A percentile compares a stretch with the other conserved stretches of the same genome.
Conservation (phyloP, 2,329 filamentous ascomycete genomes). For the Alternaria arborescens region DNA sequence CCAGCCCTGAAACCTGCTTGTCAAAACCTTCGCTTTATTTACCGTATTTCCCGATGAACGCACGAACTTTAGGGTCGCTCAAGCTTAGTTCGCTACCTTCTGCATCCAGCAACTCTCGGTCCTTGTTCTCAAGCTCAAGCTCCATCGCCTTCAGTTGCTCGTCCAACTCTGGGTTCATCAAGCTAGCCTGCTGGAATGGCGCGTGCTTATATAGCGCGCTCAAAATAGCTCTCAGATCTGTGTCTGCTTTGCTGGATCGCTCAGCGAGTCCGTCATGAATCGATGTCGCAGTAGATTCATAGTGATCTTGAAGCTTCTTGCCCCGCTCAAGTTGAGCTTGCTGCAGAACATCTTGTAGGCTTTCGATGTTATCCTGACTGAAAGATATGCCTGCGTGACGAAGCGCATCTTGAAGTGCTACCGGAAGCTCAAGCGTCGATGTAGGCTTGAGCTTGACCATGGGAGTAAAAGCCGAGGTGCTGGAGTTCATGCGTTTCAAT, state of each 20-base stretch:
- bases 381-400: constrained; percentile 44
- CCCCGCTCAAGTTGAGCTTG: constrained; percentile 43
- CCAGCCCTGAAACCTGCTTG: not conserved
- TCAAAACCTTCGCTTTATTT: constrained; percentile 18
- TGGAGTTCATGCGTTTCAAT: constrained; percentile 35
- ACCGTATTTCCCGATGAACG: constrained; percentile 46
- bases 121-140: constrained; percentile 47
- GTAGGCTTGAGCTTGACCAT: constrained; percentile 41
- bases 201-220: constrained; percentile 51
- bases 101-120: constrained; percentile 49
- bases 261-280: constrained; percentile 48
- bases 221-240: constrained; percentile 49
- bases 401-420: constrained; percentile 46
- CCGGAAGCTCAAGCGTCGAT: constrained; percentile 40
- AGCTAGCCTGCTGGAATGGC: constrained; percentile 38
- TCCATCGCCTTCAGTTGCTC: constrained; percentile 49
- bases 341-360: constrained; percentile 39
- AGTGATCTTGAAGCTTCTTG: constrained; percentile 47
- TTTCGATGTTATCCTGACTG: constrained; percentile 38
- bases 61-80: constrained; percentile 40
- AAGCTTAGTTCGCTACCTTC: constrained; percentile 45
- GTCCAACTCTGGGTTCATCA: constrained; percentile 39
- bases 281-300: constrained; percentile 40
- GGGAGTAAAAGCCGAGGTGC: constrained; percentile 39
- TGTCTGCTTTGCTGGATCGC: constrained; percentile 48